Evolutionary conservation across 768 basidiomycete genomes (phyloP), one percentile per base, ranked within the genome.

Genomic region (Leucocoprinus birnbaumii): DNA sequence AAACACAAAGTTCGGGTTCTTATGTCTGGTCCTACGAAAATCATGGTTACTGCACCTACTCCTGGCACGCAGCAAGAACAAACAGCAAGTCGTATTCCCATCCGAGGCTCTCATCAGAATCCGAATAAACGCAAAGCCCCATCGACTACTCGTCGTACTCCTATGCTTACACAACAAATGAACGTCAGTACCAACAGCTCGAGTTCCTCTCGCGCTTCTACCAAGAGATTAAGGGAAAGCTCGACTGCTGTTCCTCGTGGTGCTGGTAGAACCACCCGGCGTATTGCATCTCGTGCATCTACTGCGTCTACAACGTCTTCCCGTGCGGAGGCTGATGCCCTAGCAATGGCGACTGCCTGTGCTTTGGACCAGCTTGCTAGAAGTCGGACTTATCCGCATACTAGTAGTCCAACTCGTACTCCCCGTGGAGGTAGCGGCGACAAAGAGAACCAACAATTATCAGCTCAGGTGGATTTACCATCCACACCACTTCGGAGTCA

Each of bases 31-130:
- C 79, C 78, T 2, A 80, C 79, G 19, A 78, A 71, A 57, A 79
- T 80, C 16, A 79, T 80, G 34, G 74, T 80, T 8, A 82, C 79
- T 3, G 79, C 79, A 7, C 77, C 80, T n/a, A 81, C 80, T 0
- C 80, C 79, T 16, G 73, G 71, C n/a, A 3, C 4, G 8, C 38
- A 38, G 38, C 6, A 64, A 63, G 27, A 69, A 71, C 54, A 64
- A 8, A 71, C 66, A 16, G 66, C 69, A 16, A 70, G 63, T 51
- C 72, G 74, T 34, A 69, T 75, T 48, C 76, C 74, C 42, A 41
- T 58, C 21, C 70, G 73, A 25, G 79, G 80, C 2, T 75, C 80
- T 16, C 74, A 76, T 21, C 57, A 65, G 7, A 72, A 65, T 21
- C 66, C 71, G 16, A 11, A 38, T 4, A 62, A 66, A 61, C 71